Conservation (phyloP, 2,329 filamentous ascomycete species). For the Talaromyces albobiverticillius region DNA sequence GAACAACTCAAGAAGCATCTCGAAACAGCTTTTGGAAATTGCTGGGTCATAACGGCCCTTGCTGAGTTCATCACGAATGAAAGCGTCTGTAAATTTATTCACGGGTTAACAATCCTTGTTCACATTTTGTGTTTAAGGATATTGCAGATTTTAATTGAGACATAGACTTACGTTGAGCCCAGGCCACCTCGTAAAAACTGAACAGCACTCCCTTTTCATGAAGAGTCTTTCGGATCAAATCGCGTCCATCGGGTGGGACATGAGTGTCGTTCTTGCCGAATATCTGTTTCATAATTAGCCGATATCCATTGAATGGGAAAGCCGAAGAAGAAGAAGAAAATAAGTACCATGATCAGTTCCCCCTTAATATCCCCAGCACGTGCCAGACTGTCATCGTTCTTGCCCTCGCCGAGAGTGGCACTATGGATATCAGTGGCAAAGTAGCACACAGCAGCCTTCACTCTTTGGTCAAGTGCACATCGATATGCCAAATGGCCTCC, state of each 20-base stretch:
- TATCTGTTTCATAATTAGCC: conserved; percentile 49
- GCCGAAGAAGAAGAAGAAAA: neutral
- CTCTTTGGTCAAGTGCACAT: conserved; percentile 69
- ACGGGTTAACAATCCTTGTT: neutral
- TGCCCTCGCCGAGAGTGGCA: conserved; percentile 68
- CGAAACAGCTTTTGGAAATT: conserved; percentile 82
- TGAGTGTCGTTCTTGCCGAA: conserved; percentile 91
- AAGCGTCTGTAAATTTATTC: conserved; percentile 60
- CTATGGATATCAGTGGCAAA: conserved; percentile 91
- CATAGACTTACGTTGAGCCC: conserved; percentile 69
- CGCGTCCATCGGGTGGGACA: conserved; percentile 76
- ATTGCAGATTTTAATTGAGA: no score
- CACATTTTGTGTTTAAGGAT: neutral
- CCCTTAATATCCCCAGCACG: conserved; percentile 67
- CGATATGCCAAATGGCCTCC: conserved; percentile 82
- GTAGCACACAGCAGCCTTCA: conserved; percentile 77
- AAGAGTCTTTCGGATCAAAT: conserved; percentile 78
- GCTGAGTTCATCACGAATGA: conserved; percentile 87
- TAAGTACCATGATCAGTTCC: conserved; percentile 69
- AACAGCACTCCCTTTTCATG: conserved; percentile 72
- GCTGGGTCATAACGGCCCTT: conserved; percentile 93
- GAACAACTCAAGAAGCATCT: conserved; percentile 85
- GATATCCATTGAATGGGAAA: no score
- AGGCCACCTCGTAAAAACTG: conserved; percentile 85
- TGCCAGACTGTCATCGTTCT: conserved; percentile 61